A percentile compares a stretch with the other conserved stretches of the same genome.
These are phyloP conservation scores for Fusarium sambucinum DNA, from an alignment of 2,329 filamentous ascomycete species.

Conservation along the genomic window DNA sequence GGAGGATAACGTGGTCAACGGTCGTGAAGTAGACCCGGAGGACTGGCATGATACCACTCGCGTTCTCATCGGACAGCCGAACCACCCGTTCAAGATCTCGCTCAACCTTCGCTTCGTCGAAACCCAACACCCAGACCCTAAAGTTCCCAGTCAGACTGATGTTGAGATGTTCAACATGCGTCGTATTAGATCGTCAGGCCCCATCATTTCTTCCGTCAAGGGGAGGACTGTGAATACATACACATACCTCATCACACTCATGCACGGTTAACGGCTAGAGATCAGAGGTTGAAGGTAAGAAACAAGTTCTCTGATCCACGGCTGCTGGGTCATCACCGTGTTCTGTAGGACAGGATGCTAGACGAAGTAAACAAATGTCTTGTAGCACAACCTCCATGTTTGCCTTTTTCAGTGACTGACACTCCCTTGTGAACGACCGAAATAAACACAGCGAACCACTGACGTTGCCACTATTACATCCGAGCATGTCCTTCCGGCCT, in stretches of 20 bases:
- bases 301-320: neutral
- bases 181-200: neutral
- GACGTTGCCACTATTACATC: neutral
- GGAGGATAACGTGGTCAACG: slow-evolving; percentile 10
- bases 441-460: slow-evolving; percentile 14
- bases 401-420: slow-evolving; percentile 30
- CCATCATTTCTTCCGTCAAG: neutral
- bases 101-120: slow-evolving; percentile 40
- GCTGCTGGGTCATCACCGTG: neutral
- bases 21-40: neutral
- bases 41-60: slow-evolving; percentile 36
- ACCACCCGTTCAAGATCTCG: slow-evolving; percentile 18
- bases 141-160: neutral
- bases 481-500: slow-evolving; percentile 16
- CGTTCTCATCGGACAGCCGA: slow-evolving; percentile 31
- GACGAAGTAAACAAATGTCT: slow-evolving; percentile 21
- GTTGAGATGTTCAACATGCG: slow-evolving; percentile 34
- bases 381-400: slow-evolving; percentile 28
- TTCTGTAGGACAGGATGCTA: slow-evolving; percentile 15
- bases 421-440: slow-evolving; percentile 3
- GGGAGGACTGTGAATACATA: slow-evolving; percentile 12
- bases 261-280: slow-evolving; percentile 1
- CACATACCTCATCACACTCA: slow-evolving; percentile 28
- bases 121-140: neutral
- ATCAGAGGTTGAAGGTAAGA: neutral